These are phyloP conservation scores for Candida chilensis DNA, from an alignment of 805 yeast species.

Conservation along the genomic window DNA sequence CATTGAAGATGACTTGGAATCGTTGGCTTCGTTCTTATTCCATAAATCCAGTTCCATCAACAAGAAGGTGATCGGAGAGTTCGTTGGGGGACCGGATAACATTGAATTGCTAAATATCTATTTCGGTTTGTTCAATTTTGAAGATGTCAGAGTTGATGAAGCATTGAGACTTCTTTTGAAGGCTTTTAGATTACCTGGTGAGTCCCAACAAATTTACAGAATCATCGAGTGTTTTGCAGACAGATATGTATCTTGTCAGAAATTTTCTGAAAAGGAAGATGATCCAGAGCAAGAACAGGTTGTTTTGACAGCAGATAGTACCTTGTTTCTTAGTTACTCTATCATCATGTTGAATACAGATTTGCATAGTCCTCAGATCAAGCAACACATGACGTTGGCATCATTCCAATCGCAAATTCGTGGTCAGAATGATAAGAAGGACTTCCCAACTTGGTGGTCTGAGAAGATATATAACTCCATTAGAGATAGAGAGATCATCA, in stretches of 20 bases:
- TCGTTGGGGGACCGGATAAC: constrained; percentile 69
- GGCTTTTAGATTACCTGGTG: constrained; percentile 91
- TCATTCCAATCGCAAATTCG: constrained; percentile 73
- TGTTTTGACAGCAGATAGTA: constrained; percentile 76
- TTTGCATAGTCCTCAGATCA: constrained; percentile 85
- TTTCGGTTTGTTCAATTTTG: constrained; percentile 65
- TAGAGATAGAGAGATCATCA: constrained; percentile 78
- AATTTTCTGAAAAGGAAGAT: constrained; percentile 12
- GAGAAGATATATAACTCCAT: constrained; percentile 76
- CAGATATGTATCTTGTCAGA: constrained; percentile 63
- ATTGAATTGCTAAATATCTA: constrained; percentile 51
- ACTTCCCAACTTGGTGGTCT: constrained; percentile 82
- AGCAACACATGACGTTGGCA: constrained; percentile 81
- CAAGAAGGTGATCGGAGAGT: constrained; percentile 83
- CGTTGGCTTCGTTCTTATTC: constrained; percentile 69
- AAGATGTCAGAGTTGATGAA: constrained; percentile 80
- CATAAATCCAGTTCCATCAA: constrained; percentile 76
- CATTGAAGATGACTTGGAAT: constrained; percentile 44
- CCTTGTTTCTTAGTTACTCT: constrained; percentile 83
- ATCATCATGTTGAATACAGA: constrained; percentile 93
- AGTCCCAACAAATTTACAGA: constrained; percentile 93
- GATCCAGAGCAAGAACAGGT: constrained; percentile 34
- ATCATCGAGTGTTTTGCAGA: constrained; percentile 81
- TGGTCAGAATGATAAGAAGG: constrained; percentile 64
- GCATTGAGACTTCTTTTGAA: constrained; percentile 77